Conservation (phyloP, 495 filamentous ascomycete species). For the Bombardia bombarda region DNA sequence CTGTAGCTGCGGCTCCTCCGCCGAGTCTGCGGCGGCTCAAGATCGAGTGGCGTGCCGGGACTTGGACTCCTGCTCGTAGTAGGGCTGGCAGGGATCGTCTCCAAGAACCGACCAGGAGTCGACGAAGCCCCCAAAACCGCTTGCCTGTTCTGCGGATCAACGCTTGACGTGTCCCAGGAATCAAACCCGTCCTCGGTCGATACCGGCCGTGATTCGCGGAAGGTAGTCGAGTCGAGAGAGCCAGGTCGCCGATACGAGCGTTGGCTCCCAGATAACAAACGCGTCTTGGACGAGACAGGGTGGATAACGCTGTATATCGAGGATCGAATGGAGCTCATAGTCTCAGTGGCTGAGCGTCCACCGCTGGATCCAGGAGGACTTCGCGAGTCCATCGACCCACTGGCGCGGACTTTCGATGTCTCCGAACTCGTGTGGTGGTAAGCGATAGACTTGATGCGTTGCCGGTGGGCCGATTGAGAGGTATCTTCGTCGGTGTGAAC, state of each 20-base stretch:
- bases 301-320: slow-evolving; percentile 44
- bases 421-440: slow-evolving; percentile 33
- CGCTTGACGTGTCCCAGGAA: slow-evolving; percentile 58
- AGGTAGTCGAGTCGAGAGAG: slow-evolving; percentile 29
- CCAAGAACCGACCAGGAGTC: slow-evolving; percentile 38
- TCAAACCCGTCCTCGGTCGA: slow-evolving; percentile 52
- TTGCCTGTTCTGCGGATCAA: slow-evolving; percentile 50
- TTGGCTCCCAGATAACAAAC: slow-evolving; percentile 26
- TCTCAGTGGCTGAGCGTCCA: slow-evolving; percentile 38
- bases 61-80: slow-evolving; percentile 42
- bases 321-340: slow-evolving; percentile 43
- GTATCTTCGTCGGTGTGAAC: too few species aligned
- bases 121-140: slow-evolving; percentile 41
- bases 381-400: slow-evolving; percentile 18
- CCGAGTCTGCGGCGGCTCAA: slow-evolving; percentile 28
- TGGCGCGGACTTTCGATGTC: slow-evolving; percentile 15
- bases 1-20: slow-evolving; percentile 38
- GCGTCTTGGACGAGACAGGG: slow-evolving; percentile 43
- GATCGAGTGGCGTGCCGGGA: slow-evolving; percentile 36
- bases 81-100: slow-evolving; percentile 54
- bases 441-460: slow-evolving; percentile 36
- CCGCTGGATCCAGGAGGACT: slow-evolving; percentile 31
- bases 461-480: too few species aligned
- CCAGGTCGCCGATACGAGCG: slow-evolving; percentile 21
- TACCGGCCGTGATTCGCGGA: slow-evolving; percentile 15